Evolutionary conservation across 2,329 filamentous ascomycete species (phyloP), one percentile per base, ranked within the genome.

Genomic region (Aspergillus terreus): DNA sequence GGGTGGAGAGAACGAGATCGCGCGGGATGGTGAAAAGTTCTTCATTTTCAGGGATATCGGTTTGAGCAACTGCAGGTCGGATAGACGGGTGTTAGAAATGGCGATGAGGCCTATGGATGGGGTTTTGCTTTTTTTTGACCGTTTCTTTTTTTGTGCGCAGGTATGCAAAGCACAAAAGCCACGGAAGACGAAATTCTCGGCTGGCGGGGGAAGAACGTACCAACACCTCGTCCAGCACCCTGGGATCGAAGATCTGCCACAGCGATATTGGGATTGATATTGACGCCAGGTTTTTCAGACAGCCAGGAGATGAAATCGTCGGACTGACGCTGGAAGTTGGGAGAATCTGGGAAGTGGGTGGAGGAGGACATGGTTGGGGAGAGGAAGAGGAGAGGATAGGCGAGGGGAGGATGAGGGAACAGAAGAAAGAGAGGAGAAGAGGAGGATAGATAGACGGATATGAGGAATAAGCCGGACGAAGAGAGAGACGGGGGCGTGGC

Each of bases 1-100:
- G 80, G 19, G 82, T 76, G 59, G 82, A 88, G 64, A 96, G 82
- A 56, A 95, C 85, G 46, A 81, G 76, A 44, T 76, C 72, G 55
- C 88, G 83, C 2, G 90, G 90, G 55, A 95, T 88, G 44, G 83
- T 85, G 75, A 95, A 95, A 41, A 95, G 80, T 44, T 86, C 81
- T 51, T 90, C 88, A 54, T 91, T 88, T 60, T 87, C 80, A 15
- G 78, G 73, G 49, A 96, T 89, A 56, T 90, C 82, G 52, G 79
- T 68, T 19, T 74, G 79, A 23, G 90, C 88, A 61, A 95, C 88
- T 92, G 57, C 23, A 51, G 33, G 15, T 44, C 33, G 35, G 45
- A 46, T 19, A 43, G 25, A 44, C 48, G 35, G n/a, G 46, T 61
- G 53, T 65, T 57, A 69, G 63, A 59, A 42, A 49, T 12, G 3